Percentiles rank a stretch among this genome's conserved stretches.
These are phyloP conservation scores for Malus hybrid DNA, from an alignment of 331 rosid species.

Conservation along the genomic window DNA sequence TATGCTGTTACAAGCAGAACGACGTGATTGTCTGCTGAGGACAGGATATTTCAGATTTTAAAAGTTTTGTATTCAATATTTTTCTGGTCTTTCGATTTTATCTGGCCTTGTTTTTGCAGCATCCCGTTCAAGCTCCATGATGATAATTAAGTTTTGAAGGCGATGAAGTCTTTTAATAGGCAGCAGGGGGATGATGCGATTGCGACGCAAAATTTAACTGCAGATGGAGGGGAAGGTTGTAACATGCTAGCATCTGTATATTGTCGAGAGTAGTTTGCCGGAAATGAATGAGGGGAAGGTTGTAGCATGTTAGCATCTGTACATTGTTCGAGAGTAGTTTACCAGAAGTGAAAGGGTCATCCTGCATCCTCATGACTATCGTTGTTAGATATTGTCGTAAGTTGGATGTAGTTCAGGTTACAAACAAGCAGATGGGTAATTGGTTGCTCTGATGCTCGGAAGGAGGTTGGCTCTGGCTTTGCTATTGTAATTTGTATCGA, in stretches of 20 bases:
- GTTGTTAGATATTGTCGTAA: conserved; percentile 17
- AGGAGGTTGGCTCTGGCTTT: conserved; percentile 21
- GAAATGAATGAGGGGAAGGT: not conserved
- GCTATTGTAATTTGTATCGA: conserved; percentile 12
- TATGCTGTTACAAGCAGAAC: not conserved
- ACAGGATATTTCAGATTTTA: not conserved
- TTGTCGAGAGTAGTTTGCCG: too few relatives aligned
- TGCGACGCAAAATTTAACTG: conserved; percentile 25
- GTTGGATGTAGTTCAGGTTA: conserved; percentile 29
- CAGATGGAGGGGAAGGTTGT: conserved; percentile 71
- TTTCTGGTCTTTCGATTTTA: not conserved
- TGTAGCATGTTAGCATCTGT: conserved; percentile 30
- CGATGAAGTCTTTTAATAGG: conserved; percentile 62
- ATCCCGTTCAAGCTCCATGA: conserved; percentile 95
- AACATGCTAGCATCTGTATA: conserved; percentile 31
- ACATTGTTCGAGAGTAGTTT: conserved; percentile 51
- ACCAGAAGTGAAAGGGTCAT: conserved; percentile 12
- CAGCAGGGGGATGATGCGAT: conserved; percentile 37
- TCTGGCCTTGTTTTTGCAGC: conserved; percentile 34
- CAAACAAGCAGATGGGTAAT: conserved; percentile 14
- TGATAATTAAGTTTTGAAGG: conserved; percentile 80
- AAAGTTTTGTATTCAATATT: not conserved
- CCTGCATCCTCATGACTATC: conserved; percentile 1
- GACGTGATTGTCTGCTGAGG: not conserved
- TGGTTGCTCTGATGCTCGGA: conserved; percentile 8